Conservation (phyloP, 495 filamentous ascomycete genomes). For the Aspergillus biplanus region DNA sequence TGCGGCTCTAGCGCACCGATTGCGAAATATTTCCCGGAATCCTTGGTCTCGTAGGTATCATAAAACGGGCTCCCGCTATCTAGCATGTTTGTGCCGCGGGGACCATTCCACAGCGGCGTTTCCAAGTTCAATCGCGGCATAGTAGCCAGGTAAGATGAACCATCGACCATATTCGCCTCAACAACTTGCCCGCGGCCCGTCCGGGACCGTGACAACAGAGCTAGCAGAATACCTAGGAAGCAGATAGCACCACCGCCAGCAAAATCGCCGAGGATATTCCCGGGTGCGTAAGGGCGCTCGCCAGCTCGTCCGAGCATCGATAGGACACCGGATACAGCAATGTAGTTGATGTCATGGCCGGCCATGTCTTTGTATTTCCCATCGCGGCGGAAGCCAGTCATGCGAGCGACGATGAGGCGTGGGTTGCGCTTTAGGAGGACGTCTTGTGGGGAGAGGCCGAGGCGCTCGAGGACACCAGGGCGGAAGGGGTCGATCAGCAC, state of each 20-base stretch:
- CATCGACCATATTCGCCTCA: conserved; percentile 97
- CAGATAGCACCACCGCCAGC: conserved; percentile 85
- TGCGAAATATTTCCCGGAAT: conserved; percentile 80
- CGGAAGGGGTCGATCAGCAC: conserved; percentile 92
- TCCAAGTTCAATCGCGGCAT: conserved; percentile 70
- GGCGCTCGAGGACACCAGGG: conserved; percentile 83
- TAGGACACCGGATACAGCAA: conserved; percentile 83
- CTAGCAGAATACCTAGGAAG: conserved; percentile 59
- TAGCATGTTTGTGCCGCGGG: conserved; percentile 75
- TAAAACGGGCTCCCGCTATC: conserved; percentile 90
- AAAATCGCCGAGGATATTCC: conserved; percentile 87
- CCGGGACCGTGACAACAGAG: conserved; percentile 41
- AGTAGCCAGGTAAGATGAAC: conserved; percentile 72
- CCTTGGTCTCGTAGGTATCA: conserved; percentile 82
- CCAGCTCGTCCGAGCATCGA: conserved; percentile 70
- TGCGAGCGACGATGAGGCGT: conserved; percentile 77
- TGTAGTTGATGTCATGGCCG: conserved; percentile 98
- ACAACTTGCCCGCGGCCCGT: conserved; percentile 83
- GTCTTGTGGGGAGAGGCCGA: conserved; percentile 68
- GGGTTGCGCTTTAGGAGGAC: conserved; percentile 69
- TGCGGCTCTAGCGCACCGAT: conserved; percentile 87
- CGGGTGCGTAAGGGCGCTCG: conserved; percentile 75
- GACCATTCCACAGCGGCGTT: conserved; percentile 58
- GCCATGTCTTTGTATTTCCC: conserved; percentile 87
- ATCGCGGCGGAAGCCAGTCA: conserved; percentile 88